Conservation (phyloP, 2,329 filamentous ascomycete species). For the Beauveria pseudobassiana region DNA sequence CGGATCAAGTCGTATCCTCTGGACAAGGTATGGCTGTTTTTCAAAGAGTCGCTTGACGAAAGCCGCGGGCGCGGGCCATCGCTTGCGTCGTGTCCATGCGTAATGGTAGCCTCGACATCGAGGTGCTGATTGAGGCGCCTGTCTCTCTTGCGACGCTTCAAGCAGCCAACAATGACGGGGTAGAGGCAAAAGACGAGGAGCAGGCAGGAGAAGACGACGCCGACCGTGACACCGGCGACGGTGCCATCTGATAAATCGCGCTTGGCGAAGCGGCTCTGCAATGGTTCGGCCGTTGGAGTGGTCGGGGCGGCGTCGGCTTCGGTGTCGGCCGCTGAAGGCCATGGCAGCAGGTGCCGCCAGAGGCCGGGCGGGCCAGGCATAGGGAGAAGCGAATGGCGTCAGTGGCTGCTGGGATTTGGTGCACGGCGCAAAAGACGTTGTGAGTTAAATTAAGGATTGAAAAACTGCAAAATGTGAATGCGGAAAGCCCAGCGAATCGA, state of each 20-base stretch:
- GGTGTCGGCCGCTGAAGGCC: not conserved
- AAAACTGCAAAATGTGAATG: not conserved
- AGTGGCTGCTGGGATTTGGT: not conserved
- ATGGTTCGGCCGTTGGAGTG: not conserved
- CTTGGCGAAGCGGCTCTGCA: not conserved
- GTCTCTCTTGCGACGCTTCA: slow-evolving; percentile 23
- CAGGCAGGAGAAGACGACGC: slow-evolving; percentile 25
- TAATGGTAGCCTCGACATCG: slow-evolving; percentile 25
- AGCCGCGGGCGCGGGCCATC: slow-evolving; percentile 22
- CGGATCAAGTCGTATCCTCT: slow-evolving; percentile 17
- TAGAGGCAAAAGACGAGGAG: slow-evolving; percentile 32
- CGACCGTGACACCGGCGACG: slow-evolving; percentile 31
- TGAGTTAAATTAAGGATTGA: not conserved
- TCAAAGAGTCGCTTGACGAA: slow-evolving; percentile 31
- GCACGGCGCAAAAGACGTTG: not conserved
- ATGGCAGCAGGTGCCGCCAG: slow-evolving; percentile 7
- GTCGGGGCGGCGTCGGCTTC: not conserved
- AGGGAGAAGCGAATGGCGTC: not conserved
- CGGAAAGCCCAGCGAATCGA: not conserved
- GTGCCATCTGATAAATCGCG: slow-evolving; percentile 24
- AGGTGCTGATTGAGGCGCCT: slow-evolving; percentile 12
- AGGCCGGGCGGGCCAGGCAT: slow-evolving; percentile 5
- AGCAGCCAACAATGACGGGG: slow-evolving; percentile 28
- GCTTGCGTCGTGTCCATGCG: slow-evolving; percentile 11
- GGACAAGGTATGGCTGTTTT: slow-evolving; percentile 22